phyloP scores from a whole-genome alignment of 2,329 filamentous ascomycete genomes.

The Cryphonectria radicalis region DNA sequence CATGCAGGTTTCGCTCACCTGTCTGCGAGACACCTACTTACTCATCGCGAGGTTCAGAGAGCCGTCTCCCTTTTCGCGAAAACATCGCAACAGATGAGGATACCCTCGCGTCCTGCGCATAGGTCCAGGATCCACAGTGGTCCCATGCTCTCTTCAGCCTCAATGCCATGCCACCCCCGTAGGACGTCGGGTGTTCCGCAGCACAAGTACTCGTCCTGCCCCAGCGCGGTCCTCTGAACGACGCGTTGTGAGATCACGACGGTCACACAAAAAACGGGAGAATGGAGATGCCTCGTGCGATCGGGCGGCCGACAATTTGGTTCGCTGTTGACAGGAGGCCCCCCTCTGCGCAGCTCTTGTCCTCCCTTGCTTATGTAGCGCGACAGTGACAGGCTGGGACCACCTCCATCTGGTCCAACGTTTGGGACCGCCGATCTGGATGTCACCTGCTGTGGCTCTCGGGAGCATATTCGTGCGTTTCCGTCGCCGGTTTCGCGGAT shows the following conservation, averaged over 20 bases:
- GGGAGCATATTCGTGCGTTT: not conserved
- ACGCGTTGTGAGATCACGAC: not conserved
- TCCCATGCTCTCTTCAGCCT: constrained; percentile 24
- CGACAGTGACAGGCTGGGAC: not conserved
- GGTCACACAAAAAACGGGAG: not conserved
- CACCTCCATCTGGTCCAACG: not conserved
- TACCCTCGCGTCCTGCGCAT: not conserved
- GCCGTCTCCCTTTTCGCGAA: not conserved
- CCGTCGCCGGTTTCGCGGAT: not conserved
- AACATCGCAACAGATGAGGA: not conserved
- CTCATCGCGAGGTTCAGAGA: not conserved
- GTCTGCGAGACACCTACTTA: not conserved
- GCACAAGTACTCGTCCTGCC: constrained; percentile 19
- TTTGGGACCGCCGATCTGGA: not conserved
- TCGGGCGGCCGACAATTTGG: not conserved
- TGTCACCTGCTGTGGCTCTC: not conserved
- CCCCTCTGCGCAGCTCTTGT: not conserved
- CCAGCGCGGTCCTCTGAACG: not conserved
- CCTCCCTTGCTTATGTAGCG: not conserved
- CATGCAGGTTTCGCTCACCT: not conserved
- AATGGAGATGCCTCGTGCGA: not conserved
- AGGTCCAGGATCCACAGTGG: not conserved
- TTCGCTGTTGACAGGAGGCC: not conserved
- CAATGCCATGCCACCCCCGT: constrained; percentile 10
- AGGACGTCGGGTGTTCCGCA: constrained; percentile 21